Evolutionary conservation across 2,329 filamentous ascomycete genomes (phyloP), one percentile per base, ranked within the genome.

Genomic region (Phyllosticta paracitricarpa): DNA sequence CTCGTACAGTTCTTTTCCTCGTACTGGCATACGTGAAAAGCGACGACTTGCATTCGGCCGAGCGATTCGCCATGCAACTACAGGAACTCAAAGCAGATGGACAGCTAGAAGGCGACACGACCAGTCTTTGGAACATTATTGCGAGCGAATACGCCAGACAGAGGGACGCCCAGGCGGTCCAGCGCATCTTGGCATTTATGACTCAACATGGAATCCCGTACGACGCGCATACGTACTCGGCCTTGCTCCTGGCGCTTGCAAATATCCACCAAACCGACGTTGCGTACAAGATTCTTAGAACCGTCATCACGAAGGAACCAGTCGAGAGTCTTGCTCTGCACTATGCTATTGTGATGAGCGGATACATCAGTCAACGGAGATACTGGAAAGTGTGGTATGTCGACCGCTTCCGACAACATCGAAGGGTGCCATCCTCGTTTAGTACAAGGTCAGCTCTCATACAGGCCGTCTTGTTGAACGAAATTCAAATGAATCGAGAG

Each of bases 91-190:
- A 66, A 1, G 24, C 72, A 74, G 12, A 77, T 79, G 63, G 75
- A 1, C 57, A 77, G 14, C 70, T 84, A 0, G 70, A 78, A 19
- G 80, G 84, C 1, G 76, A 80, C 1, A 76, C 81, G 24, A 85
- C 85, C 2, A 77, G 80, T 33, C 83, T 91, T 69, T 97, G 89
- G 89, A 96, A 97, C 69, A 80, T 84, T 59, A 75, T 97, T 33
- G 77, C 97, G 4, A 79, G 82, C 61, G 83, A 87, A 63, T 82
- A 91, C 70, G 89, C 89, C 6, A 76, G 83, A 61, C 80, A 82
- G 6, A 82, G 87, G 61, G 81, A 88, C 63, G 67, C 85, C 28
- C 70, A 77, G 24, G 77, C 77, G n/a, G 77, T 82, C 17, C 78
- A 81, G 64, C 76, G 78, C 59, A 71, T 84, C 2, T 82, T 85